Evolutionary conservation across 768 basidiomycete species (phyloP), one percentile per base, ranked within the genome.

Genomic region (Hirschioporus abietinus): DNA sequence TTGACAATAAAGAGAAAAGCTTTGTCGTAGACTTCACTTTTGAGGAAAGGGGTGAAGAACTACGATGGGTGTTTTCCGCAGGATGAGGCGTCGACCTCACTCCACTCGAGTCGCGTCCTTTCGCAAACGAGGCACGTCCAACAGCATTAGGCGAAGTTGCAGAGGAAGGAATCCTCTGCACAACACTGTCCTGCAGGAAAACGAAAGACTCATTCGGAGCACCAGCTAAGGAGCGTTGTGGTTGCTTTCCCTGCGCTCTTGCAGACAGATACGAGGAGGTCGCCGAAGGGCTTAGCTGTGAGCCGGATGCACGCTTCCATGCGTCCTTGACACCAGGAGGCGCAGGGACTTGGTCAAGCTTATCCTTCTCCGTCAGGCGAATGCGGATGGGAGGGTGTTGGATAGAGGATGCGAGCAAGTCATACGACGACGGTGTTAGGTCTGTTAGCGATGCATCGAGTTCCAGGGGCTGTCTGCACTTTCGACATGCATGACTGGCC

Each of bases 371-470:
- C 63, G 82, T 73, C 60, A 77, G 34, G 67, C 80, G 69, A 71
- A 66, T 30, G 61, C 67, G 20, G 62, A 81, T 76, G 4, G 84
- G 78, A 35, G 86, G 78, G 17, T 86, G 82, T 52, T 91, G 88
- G 20, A 92, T 76, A 64, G 83, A 81, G 25, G 88, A 88, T 24
- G 88, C 86, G 70, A 96, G 89, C 81, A 92, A 88, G 74, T 95
- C 92, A 77, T 95, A 93, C 30, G 91, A 88, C 17, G 94, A 92
- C 24, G 91, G 93, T 5, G 91, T 86, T 65, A 96, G 81, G 74
- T 94, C 91, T 63, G 91, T 83, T 17, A 97, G 81, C n/a, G 95
- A 95, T n/a, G 88, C 89, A 81, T 98, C 96, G 71, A 95, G 84
- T 86, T 94, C 89, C 35, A 97, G 79, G 7, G 92, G 93, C 73